Evolutionary conservation across 768 basidiomycete genomes (phyloP).

Genomic region (Mycena capillaripes): DNA sequence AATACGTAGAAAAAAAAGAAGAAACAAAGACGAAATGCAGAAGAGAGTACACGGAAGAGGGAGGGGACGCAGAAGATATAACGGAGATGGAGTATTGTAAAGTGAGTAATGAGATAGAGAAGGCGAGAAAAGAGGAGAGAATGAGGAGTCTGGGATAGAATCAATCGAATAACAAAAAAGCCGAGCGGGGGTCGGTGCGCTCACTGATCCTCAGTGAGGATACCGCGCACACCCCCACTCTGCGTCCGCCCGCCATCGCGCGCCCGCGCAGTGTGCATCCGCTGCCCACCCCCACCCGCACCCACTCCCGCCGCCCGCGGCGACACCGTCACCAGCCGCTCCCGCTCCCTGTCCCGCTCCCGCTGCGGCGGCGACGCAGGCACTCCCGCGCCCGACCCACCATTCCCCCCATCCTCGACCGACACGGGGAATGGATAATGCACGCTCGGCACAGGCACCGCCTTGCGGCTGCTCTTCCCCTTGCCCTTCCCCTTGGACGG

Average conservation of each 20-base stretch:
- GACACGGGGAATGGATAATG: slow-evolving; percentile 4
- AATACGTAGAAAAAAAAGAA: slow-evolving; percentile 10
- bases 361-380: neutral
- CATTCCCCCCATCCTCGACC: slow-evolving; percentile 4
- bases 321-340: neutral
- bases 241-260: neutral
- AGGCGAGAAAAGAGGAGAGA: too few relatives aligned
- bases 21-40: too few relatives aligned
- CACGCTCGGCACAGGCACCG: neutral
- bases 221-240: neutral
- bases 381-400: neutral
- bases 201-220: neutral
- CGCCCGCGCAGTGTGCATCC: neutral
- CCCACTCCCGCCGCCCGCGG: neutral
- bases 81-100: too few relatives aligned
- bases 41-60: too few relatives aligned
- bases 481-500: neutral
- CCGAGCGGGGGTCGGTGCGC: neutral
- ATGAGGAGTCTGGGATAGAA: too few relatives aligned
- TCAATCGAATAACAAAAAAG: neutral
- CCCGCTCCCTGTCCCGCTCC: slow-evolving; percentile 4
- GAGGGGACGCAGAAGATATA: too few relatives aligned
- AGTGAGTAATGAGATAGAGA: too few relatives aligned
- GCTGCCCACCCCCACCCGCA: neutral
- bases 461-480: neutral